Evolutionary conservation across 192 early-diverging fungal genomes (phyloP).

Genomic region (Podochytrium sp.): DNA sequence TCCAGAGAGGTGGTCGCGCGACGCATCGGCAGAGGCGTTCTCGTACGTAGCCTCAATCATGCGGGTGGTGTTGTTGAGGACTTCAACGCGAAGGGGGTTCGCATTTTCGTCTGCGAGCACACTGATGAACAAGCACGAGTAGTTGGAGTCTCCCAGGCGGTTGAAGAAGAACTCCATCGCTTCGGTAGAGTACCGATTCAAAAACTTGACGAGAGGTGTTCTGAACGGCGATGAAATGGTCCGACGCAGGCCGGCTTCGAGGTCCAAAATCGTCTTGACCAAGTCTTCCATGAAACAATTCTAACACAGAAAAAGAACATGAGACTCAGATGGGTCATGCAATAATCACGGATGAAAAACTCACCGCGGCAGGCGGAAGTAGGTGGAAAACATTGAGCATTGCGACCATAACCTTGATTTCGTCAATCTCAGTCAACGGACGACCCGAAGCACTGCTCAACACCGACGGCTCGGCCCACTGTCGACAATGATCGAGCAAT

Average conservation of each 20-base stretch:
- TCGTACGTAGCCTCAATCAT: slow-evolving; percentile 38
- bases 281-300: slow-evolving; percentile 91
- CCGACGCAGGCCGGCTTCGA: slow-evolving; percentile 83
- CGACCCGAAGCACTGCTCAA: slow-evolving; percentile 80
- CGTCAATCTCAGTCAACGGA: slow-evolving; percentile 87
- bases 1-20: background rate
- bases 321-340: background rate
- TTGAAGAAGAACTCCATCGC: slow-evolving; percentile 83
- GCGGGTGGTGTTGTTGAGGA: slow-evolving; percentile 29
- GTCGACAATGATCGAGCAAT: slow-evolving; percentile 91
- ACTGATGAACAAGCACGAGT: slow-evolving; percentile 47
- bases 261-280: slow-evolving; percentile 81
- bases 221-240: slow-evolving; percentile 93
- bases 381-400: slow-evolving; percentile 93
- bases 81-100: slow-evolving; percentile 30
- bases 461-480: slow-evolving; percentile 88
- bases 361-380: slow-evolving; percentile 79
- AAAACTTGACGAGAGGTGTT: slow-evolving; percentile 83
- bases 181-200: slow-evolving; percentile 88
- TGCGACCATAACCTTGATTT: slow-evolving; percentile 92
- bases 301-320: slow-evolving; percentile 14
- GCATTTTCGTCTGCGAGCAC: slow-evolving; percentile 36
- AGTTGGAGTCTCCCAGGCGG: slow-evolving; percentile 47
- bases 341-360: background rate
- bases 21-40: slow-evolving; percentile 2